Conservation (phyloP, 441 rosid genomes). For the Jatropha podagrica region DNA sequence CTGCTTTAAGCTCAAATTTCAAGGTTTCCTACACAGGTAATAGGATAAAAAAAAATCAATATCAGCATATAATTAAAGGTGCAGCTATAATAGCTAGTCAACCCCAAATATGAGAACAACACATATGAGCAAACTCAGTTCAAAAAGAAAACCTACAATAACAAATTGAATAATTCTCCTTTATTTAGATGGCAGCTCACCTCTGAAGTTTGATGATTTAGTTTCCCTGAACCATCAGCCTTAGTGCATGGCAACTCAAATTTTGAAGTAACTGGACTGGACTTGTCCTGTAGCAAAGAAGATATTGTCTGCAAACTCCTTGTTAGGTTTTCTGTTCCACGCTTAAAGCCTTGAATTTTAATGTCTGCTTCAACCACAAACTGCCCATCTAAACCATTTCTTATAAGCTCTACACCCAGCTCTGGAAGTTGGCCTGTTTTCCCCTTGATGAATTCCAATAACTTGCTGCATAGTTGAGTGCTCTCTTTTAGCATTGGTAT, state of each 20-base stretch:
- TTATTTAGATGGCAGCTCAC: constrained; percentile 32
- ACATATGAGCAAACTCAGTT: not conserved
- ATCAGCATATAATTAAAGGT: constrained; percentile 5
- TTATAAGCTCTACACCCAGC: constrained; percentile 34
- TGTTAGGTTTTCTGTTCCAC: constrained; percentile 64
- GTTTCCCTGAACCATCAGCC: constrained; percentile 31
- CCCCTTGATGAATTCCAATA: constrained; percentile 68
- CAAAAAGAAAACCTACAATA: not conserved
- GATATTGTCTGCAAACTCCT: constrained; percentile 77
- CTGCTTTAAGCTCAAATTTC: constrained; percentile 67
- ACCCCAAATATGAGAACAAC: not conserved
- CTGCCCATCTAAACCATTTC: constrained; percentile 60
- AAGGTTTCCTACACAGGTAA: constrained; percentile 47
- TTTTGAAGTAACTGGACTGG: constrained; percentile 39
- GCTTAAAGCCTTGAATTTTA: constrained; percentile 69
- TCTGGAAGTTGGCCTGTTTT: constrained; percentile 49
- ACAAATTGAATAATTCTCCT: not conserved
- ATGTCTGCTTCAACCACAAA: constrained; percentile 73
- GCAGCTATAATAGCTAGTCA: constrained; percentile 1
- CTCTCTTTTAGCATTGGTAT: constrained; percentile 66
- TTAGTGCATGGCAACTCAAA: constrained; percentile 30
- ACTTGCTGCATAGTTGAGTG: constrained; percentile 52
- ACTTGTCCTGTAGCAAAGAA: constrained; percentile 63
- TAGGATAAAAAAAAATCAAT: constrained; percentile 16
- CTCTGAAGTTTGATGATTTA: constrained; percentile 47